phyloP scores from a whole-genome alignment of 2,329 filamentous ascomycete species.

The Elsinoe arachidis region DNA sequence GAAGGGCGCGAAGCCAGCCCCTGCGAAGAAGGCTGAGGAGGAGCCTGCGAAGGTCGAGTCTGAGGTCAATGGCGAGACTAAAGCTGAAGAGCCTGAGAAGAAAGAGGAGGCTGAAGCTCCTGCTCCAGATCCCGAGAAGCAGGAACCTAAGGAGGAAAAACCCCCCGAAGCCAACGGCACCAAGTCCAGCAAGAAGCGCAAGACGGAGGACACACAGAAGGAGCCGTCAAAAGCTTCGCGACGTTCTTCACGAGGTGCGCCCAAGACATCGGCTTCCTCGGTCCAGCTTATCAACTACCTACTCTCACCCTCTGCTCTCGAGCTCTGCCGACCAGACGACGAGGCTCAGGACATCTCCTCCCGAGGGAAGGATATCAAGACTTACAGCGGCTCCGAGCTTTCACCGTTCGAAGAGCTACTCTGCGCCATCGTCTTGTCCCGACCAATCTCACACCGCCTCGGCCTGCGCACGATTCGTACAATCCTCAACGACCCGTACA shows the following conservation, averaged over 20 bases:
- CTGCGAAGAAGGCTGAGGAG: neutral
- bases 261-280: conserved; percentile 19
- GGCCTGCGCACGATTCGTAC: conserved; percentile 38
- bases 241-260: conserved; percentile 22
- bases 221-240: conserved; percentile 23
- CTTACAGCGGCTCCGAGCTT: conserved; percentile 26
- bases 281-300: conserved; percentile 28
- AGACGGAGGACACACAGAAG: conserved; percentile 14
- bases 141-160: neutral
- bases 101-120: neutral
- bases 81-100: neutral
- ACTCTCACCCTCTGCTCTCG: conserved; percentile 24
- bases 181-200: conserved; percentile 20
- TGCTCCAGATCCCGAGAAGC: conserved; percentile 4
- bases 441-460: conserved; percentile 37
- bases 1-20: conserved; percentile 2
- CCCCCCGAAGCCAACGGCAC: neutral
- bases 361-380: conserved; percentile 21
- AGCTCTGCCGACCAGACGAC: conserved; percentile 28
- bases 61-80: neutral
- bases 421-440: conserved; percentile 36
- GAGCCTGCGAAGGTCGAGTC: neutral
- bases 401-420: conserved; percentile 39
- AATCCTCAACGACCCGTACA: conserved; percentile 37
- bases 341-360: conserved; percentile 25